A percentile compares a stretch with the other conserved stretches of the same genome.
Evolutionary conservation across 2,329 filamentous ascomycete genomes (phyloP).

Genomic region (Monascus ruber): DNA sequence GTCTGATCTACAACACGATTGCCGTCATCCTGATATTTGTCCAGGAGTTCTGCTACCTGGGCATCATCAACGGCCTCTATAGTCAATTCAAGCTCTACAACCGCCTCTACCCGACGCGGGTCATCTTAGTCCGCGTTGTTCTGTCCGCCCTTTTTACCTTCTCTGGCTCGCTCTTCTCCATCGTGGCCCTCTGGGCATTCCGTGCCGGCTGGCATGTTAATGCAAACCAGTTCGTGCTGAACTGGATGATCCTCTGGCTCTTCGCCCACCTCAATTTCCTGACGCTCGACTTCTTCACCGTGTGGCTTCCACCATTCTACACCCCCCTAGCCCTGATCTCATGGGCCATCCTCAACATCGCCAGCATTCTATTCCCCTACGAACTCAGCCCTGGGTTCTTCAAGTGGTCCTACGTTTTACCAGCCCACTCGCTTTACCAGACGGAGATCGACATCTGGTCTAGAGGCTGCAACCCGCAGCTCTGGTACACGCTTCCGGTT

Average conservation of each 20-base stretch:
- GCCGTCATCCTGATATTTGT: slow-evolving; percentile 36
- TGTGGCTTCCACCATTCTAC: slow-evolving; percentile 28
- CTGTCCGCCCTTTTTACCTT: slow-evolving; percentile 30
- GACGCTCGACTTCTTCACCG: slow-evolving; percentile 33
- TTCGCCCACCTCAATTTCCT: slow-evolving; percentile 36
- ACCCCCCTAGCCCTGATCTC: slow-evolving; percentile 36
- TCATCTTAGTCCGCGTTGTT: slow-evolving; percentile 22
- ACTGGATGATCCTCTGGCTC: slow-evolving; percentile 36
- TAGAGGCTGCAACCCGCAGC: slow-evolving; percentile 29
- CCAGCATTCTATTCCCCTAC: slow-evolving; percentile 33
- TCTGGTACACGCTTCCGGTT: slow-evolving; percentile 32
- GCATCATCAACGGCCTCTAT: slow-evolving; percentile 35
- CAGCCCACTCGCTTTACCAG: slow-evolving; percentile 32
- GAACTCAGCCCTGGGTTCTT: slow-evolving; percentile 34
- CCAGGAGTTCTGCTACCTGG: slow-evolving; percentile 39
- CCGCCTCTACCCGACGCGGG: slow-evolving; percentile 16
- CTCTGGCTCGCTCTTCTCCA: slow-evolving; percentile 29
- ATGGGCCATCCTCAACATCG: slow-evolving; percentile 36
- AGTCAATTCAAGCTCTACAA: slow-evolving; percentile 27
- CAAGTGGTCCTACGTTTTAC: slow-evolving; percentile 28
- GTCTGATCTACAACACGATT: slow-evolving; percentile 36
- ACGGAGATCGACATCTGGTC: slow-evolving; percentile 35
- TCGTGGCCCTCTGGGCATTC: slow-evolving; percentile 37
- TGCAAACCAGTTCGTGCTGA: slow-evolving; percentile 30
- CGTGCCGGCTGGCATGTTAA: slow-evolving; percentile 29